phyloP scores from a whole-genome alignment of 1,139 yeast species.

The Geotrichum reessii region DNA sequence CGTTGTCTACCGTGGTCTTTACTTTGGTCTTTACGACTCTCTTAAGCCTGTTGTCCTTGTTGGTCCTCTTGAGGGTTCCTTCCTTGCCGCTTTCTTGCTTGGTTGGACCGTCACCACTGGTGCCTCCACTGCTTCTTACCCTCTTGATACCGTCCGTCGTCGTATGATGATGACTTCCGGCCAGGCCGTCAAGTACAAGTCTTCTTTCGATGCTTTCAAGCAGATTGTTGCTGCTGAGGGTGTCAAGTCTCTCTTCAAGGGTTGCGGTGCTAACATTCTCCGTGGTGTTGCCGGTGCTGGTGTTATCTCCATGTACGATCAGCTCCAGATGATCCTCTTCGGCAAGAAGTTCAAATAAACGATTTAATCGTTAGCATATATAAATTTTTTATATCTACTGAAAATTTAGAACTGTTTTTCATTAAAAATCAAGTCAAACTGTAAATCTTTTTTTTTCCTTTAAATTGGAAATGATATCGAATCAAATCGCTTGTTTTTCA shows the following conservation, averaged over 20 bases:
- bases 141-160: slow-evolving; percentile 78
- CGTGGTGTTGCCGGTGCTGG: slow-evolving; percentile 89
- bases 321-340: slow-evolving; percentile 64
- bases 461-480: no score
- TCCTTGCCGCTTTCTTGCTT: slow-evolving; percentile 68
- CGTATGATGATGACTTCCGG: slow-evolving; percentile 88
- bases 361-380: slow-evolving; percentile 2
- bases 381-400: neutral
- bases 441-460: no score
- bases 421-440: no score
- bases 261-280: slow-evolving; percentile 82
- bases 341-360: slow-evolving; percentile 63
- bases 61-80: slow-evolving; percentile 65
- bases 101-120: slow-evolving; percentile 79
- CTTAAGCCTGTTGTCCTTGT: slow-evolving; percentile 68
- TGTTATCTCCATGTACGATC: slow-evolving; percentile 75
- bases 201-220: slow-evolving; percentile 67
- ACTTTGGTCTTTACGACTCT: slow-evolving; percentile 78
- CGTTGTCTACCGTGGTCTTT: slow-evolving; percentile 76
- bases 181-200: slow-evolving; percentile 69
- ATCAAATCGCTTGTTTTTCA: no score
- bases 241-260: slow-evolving; percentile 67
- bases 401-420: neutral
- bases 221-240: slow-evolving; percentile 73
- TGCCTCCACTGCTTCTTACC: slow-evolving; percentile 76